These are phyloP conservation scores for Phylloporus sp. DNA, from an alignment of 768 basidiomycete species.

Conservation along the genomic window DNA sequence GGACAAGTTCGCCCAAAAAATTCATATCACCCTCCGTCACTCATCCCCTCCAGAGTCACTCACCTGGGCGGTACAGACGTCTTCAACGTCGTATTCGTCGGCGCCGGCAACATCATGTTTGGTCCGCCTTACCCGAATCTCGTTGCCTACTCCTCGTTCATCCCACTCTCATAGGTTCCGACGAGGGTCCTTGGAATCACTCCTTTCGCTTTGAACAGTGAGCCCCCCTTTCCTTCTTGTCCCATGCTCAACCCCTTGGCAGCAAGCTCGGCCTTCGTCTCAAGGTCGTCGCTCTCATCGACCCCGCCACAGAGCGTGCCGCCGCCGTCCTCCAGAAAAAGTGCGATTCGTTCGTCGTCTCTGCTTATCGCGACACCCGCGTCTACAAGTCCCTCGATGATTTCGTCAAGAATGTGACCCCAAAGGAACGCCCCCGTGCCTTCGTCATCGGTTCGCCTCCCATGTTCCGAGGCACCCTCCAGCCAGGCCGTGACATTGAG, in stretches of 20 bases:
- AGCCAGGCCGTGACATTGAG: conserved; percentile 79
- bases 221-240: conserved; percentile 22
- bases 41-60: conserved; percentile 35
- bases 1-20: conserved; percentile 64
- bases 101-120: conserved; percentile 98
- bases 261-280: conserved; percentile 95
- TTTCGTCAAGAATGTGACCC: conserved; percentile 65
- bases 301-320: conserved; percentile 83
- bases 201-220: conserved; percentile 88
- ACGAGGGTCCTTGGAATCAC: conserved; percentile 91
- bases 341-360: conserved; percentile 87
- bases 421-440: conserved; percentile 67
- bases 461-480: conserved; percentile 79
- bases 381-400: conserved; percentile 83
- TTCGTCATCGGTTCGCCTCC: conserved; percentile 91
- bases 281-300: conserved; percentile 92
- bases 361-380: conserved; percentile 86
- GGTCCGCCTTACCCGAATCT: conserved; percentile 41
- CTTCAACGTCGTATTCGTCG: conserved; percentile 94
- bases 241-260: conserved; percentile 11
- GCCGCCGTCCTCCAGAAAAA: conserved; percentile 79
- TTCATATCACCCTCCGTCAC: neutral
- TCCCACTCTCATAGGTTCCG: conserved; percentile 51
- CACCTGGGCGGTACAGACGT: conserved; percentile 58
- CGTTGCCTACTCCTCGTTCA: conserved; percentile 5